Base-by-base conservation (phyloP, 345 rosid species). In the Turnera subulata region DNA sequence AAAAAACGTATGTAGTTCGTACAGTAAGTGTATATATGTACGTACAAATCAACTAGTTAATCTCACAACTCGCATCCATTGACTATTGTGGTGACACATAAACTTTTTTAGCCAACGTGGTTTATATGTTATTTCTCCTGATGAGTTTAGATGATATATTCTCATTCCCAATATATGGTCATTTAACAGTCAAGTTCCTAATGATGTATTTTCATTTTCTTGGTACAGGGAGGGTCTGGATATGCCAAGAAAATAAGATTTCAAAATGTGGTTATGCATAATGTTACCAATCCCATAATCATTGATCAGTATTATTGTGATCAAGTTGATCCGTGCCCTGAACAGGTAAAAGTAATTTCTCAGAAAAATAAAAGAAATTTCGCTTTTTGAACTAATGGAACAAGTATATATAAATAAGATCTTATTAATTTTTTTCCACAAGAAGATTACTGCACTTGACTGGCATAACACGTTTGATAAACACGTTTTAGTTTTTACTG, bases 291-390 rank as follows among this genome's bases (percentile, higher is more conserved):
- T 53, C 98, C 98, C 10, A 88, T 88, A 37, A 84, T 92, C 57
- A 79, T 92, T 20, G 72, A 92, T 67, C 95, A 92, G 53, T 64
- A 86, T 64, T 92, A 92, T 21, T 92, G 98, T 51, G 98, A 92
- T 59, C 76, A 74, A 44, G 32, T 42, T 22, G 47, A 35, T 20
- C 59, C 84, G 38, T 92, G 96, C 68, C 26, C 45, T n/a, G 58
- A 76, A 44, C 77, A 91, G 94, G 97, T 90, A 22, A 43, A 8
- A 8, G 35, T 29, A 29, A 29, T n/a, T n/a, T n/a, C n/a, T n/a
- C n/a, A n/a, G n/a, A n/a, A n/a, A n/a, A n/a, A n/a, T n/a, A n/a
- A n/a, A n/a, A n/a, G n/a, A n/a, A n/a, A n/a, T n/a, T n/a, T n/a
- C n/a, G n/a, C n/a, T n/a, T n/a, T n/a, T n/a, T n/a, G n/a, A n/a